Base-by-base conservation (phyloP, 495 filamentous ascomycete species). In the Aspergillus nidulans region DNA sequence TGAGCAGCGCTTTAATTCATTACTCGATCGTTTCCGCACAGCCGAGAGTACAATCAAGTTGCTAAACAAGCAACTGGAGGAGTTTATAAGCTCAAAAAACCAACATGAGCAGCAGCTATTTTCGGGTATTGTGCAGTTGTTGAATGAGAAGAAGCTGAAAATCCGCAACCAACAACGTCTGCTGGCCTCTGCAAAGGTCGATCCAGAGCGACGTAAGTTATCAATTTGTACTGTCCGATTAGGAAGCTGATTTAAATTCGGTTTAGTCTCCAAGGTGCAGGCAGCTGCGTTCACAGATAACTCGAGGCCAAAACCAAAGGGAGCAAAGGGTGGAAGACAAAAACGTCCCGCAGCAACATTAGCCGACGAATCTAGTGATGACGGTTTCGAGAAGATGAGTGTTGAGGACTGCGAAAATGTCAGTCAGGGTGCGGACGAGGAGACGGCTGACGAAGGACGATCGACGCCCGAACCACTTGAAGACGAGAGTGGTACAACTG, bases 131-230 rank as follows among this genome's bases (percentile, higher is more conserved):
- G 78, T 78, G 30, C 75, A 80, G 18, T 67, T 95, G 1, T 68
- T 96, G 0, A 96, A 96, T 58, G 84, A 85, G 61, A 96, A 96
- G 70, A 96, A 96, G 69, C 74, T 89, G n/a, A 95, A 94, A 69
- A 92, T 96, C 20, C 75, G 90, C 25, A 86, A 92, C 56, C 88
- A 94, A 65, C 85, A 90, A 57, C 78, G 85, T 18, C 60, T 91
- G 8, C 66, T 94, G 5, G 79, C 77, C 15, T 73, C 76, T n/a
- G 80, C 83, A 6, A 83, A 78, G 34, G 66, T 81, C 8, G 81
- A 87, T 63, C 67, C 76, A 0, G 62, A 68, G 1, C 76, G 64
- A 63, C 65, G 74, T 72, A 66, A 53, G 61, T 23, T n/a, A n/a
- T 4, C 20, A 5, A 20, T 30, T 32, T 18, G 23, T 2, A 24